phyloP scores from a whole-genome alignment of 345 rosid species.

The Gossypium bickii region DNA sequence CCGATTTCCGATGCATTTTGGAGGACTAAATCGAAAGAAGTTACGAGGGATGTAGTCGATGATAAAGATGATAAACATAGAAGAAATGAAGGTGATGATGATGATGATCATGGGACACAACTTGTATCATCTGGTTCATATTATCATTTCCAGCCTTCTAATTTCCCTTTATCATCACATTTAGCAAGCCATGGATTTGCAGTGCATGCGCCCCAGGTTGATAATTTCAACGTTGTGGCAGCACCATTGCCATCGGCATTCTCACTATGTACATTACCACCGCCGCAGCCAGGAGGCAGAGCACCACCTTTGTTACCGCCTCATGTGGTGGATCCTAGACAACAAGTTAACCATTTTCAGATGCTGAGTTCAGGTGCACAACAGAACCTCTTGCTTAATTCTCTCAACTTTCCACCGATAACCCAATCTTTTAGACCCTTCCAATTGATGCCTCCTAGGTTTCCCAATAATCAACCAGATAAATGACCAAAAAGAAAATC shows the following conservation, averaged over 20 bases:
- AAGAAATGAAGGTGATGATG: background rate
- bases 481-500: conserved; percentile 8
- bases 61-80: conserved; percentile 22
- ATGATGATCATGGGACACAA: conserved; percentile 4
- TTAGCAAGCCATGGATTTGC: conserved; percentile 33
- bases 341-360: conserved; percentile 47
- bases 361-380: conserved; percentile 40
- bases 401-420: conserved; percentile 1
- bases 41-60: conserved; percentile 17
- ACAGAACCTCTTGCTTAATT: conserved; percentile 11
- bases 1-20: conserved; percentile 28
- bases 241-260: conserved; percentile 38
- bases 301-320: conserved; percentile 40
- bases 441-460: conserved; percentile 26
- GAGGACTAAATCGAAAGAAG: conserved; percentile 33
- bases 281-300: conserved; percentile 25
- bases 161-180: conserved; percentile 24
- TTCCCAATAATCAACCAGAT: conserved; percentile 25
- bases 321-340: conserved; percentile 31
- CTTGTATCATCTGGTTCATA: conserved; percentile 27
- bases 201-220: conserved; percentile 14
- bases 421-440: conserved; percentile 14
- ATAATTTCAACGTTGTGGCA: conserved; percentile 32
- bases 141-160: conserved; percentile 43
- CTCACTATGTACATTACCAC: conserved; percentile 29